Evolutionary conservation across 169 alveolate genomes (phyloP).

Genomic region (Cryptosporidium baileyi): DNA sequence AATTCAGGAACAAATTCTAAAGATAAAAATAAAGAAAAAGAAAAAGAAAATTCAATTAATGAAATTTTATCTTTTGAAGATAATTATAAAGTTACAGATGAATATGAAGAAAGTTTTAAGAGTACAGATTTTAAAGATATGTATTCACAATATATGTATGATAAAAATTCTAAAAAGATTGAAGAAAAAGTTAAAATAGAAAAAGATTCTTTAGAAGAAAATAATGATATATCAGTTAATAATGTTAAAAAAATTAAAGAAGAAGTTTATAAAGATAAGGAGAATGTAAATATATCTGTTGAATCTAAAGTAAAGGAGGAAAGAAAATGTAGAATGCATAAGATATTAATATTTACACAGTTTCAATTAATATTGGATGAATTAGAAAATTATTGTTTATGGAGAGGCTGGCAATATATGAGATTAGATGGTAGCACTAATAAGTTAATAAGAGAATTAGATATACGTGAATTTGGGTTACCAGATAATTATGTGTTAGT

Average conservation of each 20-base stretch:
- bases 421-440: slow-evolving; percentile 90
- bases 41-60: neutral
- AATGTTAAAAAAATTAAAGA: neutral
- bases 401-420: slow-evolving; percentile 89
- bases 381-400: slow-evolving; percentile 86
- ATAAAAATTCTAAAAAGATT: slow-evolving; percentile 9
- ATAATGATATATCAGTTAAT: neutral
- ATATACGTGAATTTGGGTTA: slow-evolving; percentile 86
- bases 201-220: neutral
- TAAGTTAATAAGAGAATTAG: slow-evolving; percentile 87
- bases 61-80: slow-evolving; percentile 39
- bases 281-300: neutral
- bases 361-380: slow-evolving; percentile 89
- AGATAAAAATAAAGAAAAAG: neutral
- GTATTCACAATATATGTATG: slow-evolving; percentile 65
- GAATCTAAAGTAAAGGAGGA: neutral
- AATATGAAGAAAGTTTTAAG: slow-evolving; percentile 27
- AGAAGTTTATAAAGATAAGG: neutral
- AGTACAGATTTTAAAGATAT: slow-evolving; percentile 12
- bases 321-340: slow-evolving; percentile 79
- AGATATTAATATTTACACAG: slow-evolving; percentile 87
- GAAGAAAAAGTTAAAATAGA: slow-evolving; percentile 36
- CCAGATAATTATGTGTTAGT: slow-evolving; percentile 82
- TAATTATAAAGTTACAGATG: slow-evolving; percentile 29
- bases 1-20: neutral